These are phyloP conservation scores for Pseudogymnoascus sp. DNA, from an alignment of 2,329 filamentous ascomycete genomes.

Conservation along the genomic window DNA sequence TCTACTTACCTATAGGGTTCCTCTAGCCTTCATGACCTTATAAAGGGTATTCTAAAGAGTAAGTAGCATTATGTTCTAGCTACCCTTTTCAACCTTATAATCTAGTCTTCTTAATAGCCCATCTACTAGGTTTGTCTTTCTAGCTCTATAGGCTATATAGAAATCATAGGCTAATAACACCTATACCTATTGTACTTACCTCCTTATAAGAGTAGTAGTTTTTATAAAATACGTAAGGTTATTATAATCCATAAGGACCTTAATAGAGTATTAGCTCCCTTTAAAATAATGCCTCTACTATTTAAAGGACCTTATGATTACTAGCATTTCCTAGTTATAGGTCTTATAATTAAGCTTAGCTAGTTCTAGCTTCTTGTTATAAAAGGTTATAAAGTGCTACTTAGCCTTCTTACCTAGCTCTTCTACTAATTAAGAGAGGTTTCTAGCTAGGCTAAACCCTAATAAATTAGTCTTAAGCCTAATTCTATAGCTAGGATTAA, in stretches of 20 bases:
- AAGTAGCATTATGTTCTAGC: neutral
- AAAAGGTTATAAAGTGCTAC: constrained; percentile 19
- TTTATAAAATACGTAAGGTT: neutral
- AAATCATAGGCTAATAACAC: neutral
- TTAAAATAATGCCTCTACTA: constrained; percentile 9
- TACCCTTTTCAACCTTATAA: neutral
- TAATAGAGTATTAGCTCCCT: neutral
- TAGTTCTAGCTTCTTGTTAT: constrained; percentile 20
- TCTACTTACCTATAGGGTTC: neutral
- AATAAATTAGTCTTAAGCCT: neutral
- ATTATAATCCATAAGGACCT: constrained; percentile 9
- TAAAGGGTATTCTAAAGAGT: neutral
- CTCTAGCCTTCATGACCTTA: neutral
- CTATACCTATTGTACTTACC: neutral
- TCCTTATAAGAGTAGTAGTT: neutral
- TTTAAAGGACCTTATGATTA: constrained; percentile 20
- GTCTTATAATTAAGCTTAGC: constrained; percentile 27
- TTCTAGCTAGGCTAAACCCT: neutral
- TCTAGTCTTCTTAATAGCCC: neutral
- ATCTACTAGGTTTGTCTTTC: neutral
- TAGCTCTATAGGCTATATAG: neutral
- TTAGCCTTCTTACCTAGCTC: neutral
- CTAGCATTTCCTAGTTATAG: constrained; percentile 28
- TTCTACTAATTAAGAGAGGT: neutral
- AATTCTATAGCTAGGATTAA: neutral